Conservation (phyloP, 345 rosid species). For the Populus davidiana region DNA sequence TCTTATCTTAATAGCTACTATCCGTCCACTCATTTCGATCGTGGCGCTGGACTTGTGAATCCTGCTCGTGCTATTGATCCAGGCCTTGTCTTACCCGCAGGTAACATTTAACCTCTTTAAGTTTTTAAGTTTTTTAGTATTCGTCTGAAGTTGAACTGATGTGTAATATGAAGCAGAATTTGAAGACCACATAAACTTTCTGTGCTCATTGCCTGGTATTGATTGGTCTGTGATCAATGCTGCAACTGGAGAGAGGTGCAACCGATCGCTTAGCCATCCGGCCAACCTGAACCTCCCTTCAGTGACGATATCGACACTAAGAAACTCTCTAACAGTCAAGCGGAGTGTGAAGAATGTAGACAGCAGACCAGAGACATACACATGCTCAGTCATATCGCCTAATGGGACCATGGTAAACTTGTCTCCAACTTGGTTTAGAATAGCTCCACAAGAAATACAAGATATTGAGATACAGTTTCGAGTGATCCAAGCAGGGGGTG, state of each 20-base stretch:
- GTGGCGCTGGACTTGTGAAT: conserved; percentile 70
- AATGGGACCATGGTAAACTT: conserved; percentile 54
- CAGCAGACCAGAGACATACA: conserved; percentile 49
- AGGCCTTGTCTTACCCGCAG: conserved; percentile 65
- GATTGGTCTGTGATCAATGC: conserved; percentile 32
- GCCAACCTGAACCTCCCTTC: conserved; percentile 78
- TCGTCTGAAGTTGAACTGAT: background rate
- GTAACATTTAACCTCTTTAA: conserved; percentile 18
- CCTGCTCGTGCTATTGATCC: conserved; percentile 72
- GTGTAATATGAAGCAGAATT: conserved; percentile 39
- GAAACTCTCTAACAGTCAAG: conserved; percentile 32
- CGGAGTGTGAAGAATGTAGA: conserved; percentile 61
- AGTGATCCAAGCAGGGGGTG: conserved; percentile 34
- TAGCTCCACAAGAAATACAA: conserved; percentile 43
- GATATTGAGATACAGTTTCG: conserved; percentile 48
- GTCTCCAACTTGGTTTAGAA: conserved; percentile 59
- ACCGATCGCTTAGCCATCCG: conserved; percentile 38
- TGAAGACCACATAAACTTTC: conserved; percentile 60
- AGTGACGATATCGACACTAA: conserved; percentile 56
- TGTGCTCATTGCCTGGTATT: conserved; percentile 62
- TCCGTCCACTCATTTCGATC: conserved; percentile 57
- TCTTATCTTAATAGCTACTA: conserved; percentile 25
- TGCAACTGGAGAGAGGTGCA: conserved; percentile 57
- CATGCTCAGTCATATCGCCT: conserved; percentile 51
- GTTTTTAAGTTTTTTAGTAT: background rate